Evolutionary conservation across 1,284 basidiomycete genomes (phyloP).

Genomic region (Mycosarcoma mackinlayi): DNA sequence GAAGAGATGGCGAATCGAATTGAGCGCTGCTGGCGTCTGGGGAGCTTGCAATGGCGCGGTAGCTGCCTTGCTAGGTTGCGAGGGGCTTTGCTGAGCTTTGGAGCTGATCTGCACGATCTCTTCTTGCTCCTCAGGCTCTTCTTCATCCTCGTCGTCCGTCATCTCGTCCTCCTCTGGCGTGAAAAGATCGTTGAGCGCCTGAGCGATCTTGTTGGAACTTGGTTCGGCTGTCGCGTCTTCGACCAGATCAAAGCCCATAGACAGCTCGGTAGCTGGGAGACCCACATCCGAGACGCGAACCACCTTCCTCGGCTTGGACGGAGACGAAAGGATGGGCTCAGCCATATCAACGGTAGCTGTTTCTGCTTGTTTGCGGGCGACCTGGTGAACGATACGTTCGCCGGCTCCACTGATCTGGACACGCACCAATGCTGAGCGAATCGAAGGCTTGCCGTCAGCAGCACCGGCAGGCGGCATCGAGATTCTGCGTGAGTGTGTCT

Average conservation of each 20-base stretch:
- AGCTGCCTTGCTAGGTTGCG: neutral
- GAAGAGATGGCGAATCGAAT: slow-evolving; percentile 34
- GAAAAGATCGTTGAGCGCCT: slow-evolving; percentile 42
- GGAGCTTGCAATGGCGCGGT: slow-evolving; percentile 5
- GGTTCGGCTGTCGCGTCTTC: slow-evolving; percentile 15
- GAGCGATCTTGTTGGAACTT: slow-evolving; percentile 24
- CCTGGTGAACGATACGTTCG: slow-evolving; percentile 30
- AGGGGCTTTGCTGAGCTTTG: slow-evolving; percentile 14
- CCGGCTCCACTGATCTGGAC: slow-evolving; percentile 39
- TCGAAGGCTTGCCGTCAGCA: slow-evolving; percentile 21
- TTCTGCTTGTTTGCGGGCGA: neutral
- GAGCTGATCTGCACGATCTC: slow-evolving; percentile 32
- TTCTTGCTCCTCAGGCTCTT: slow-evolving; percentile 25
- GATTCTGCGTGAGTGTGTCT: slow-evolving; percentile 19
- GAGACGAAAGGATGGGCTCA: slow-evolving; percentile 14
- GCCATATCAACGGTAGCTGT: neutral
- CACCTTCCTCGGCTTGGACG: slow-evolving; percentile 26
- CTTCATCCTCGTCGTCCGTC: slow-evolving; percentile 44
- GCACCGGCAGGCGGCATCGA: slow-evolving; percentile 37
- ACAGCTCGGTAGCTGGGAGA: slow-evolving; percentile 35
- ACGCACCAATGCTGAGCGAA: slow-evolving; percentile 26
- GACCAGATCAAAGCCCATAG: slow-evolving; percentile 39
- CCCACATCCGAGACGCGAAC: slow-evolving; percentile 42
- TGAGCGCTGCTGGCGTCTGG: slow-evolving; percentile 31
- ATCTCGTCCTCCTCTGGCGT: slow-evolving; percentile 32